These are phyloP conservation scores for Sordaria brevicollis DNA, from an alignment of 495 filamentous ascomycete genomes.

Conservation along the genomic window DNA sequence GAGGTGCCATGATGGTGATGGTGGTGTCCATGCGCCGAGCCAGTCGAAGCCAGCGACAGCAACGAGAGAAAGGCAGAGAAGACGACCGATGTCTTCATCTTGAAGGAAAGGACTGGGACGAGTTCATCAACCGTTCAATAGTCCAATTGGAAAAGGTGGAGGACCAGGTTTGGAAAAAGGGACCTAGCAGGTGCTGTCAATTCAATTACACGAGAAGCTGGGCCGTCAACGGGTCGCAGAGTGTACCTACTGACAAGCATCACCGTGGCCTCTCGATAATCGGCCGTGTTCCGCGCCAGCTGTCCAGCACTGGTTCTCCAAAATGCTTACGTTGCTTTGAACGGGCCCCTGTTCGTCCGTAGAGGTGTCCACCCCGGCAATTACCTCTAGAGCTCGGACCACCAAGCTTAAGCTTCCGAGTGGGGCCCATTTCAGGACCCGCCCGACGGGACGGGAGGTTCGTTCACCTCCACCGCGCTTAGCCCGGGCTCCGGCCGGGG, in stretches of 20 bases:
- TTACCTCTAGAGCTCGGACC: not conserved
- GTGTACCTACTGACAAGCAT: slow-evolving; percentile 12
- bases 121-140: slow-evolving; percentile 26
- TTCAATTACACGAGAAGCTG: not conserved
- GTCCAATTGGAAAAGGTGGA: slow-evolving; percentile 7
- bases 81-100: slow-evolving; percentile 45
- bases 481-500: not conserved
- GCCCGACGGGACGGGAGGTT: not conserved
- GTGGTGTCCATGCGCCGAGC: slow-evolving; percentile 20
- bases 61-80: slow-evolving; percentile 39
- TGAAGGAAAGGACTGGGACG: slow-evolving; percentile 23
- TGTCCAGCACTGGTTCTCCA: slow-evolving; percentile 11
- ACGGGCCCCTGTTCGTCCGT: slow-evolving; percentile 15
- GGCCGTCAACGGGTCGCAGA: not conserved
- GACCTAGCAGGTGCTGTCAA: not conserved
- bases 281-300: slow-evolving; percentile 6
- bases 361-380: not conserved
- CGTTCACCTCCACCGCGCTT: not conserved
- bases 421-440: not conserved
- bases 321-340: slow-evolving; percentile 31
- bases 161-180: not conserved
- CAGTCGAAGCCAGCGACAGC: slow-evolving; percentile 27
- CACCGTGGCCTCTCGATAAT: slow-evolving; percentile 20
- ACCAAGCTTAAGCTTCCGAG: not conserved
- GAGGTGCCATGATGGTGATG: slow-evolving; percentile 18